Evolutionary conservation across 2,329 filamentous ascomycete genomes (phyloP).

Genomic region (Raffaelea ambrosiae): DNA sequence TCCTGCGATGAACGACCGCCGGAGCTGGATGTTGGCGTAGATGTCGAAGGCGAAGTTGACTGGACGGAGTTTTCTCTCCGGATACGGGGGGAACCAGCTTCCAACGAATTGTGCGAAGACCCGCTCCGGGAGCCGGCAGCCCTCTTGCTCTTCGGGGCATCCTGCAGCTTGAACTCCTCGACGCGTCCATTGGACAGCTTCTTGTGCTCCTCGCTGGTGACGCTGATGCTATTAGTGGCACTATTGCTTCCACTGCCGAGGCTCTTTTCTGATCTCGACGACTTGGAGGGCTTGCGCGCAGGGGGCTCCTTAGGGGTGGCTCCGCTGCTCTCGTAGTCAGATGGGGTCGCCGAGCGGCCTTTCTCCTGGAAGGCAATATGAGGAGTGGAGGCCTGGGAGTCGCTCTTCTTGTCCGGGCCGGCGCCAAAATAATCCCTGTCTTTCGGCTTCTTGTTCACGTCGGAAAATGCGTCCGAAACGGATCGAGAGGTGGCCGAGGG

Average conservation of each 20-base stretch:
- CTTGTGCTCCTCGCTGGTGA: conserved; percentile 28
- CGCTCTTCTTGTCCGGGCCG: conserved; percentile 29
- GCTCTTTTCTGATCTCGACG: conserved; percentile 25
- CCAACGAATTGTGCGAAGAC: conserved; percentile 31
- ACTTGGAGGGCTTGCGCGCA: conserved; percentile 40
- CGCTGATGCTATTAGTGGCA: conserved; percentile 17
- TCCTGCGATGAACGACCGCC: conserved; percentile 49
- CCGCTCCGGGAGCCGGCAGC: conserved; percentile 30
- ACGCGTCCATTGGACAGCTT: conserved; percentile 28
- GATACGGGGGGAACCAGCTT: conserved; percentile 14
- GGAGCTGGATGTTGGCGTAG: conserved; percentile 22
- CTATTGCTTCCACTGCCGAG: conserved; percentile 22
- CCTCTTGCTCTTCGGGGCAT: conserved; percentile 62
- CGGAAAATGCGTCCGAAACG: conserved; percentile 35
- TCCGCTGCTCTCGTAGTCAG: conserved; percentile 46
- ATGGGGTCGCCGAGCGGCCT: conserved; percentile 50
- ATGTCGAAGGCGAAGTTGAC: conserved; percentile 17
- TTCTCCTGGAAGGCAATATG: conserved; percentile 91
- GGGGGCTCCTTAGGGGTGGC: conserved; percentile 38
- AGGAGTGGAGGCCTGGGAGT: conserved; percentile 57
- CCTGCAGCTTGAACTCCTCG: conserved; percentile 71
- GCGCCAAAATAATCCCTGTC: conserved; percentile 47
- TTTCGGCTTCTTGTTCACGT: conserved; percentile 40
- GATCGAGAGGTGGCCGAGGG: conserved; percentile 47
- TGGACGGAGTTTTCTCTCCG: conserved; percentile 20